Evolutionary conservation across 2,329 filamentous ascomycete species (phyloP).

Genomic region (Exophiala alcalophila): DNA sequence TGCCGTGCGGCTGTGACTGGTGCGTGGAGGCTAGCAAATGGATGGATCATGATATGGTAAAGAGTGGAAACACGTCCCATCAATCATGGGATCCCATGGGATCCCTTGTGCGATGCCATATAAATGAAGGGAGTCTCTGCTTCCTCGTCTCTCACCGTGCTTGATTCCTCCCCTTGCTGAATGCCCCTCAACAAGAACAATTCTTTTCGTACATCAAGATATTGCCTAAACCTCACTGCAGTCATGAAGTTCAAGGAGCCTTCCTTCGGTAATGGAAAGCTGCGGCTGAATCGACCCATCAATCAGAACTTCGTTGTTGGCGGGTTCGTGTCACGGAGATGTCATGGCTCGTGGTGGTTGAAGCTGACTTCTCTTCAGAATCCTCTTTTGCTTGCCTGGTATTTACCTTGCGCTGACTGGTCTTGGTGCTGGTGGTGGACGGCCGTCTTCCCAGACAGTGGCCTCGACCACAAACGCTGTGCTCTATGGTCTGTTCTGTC

Average conservation of each 20-base stretch:
- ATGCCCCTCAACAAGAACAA: too few species aligned
- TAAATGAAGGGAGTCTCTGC: too few species aligned
- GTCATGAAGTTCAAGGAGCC: constrained; percentile 18
- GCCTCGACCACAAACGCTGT: constrained; percentile 27
- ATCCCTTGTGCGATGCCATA: too few species aligned
- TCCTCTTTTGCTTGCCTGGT: constrained; percentile 30
- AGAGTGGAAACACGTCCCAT: too few species aligned
- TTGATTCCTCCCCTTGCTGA: too few species aligned
- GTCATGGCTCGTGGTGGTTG: too few species aligned
- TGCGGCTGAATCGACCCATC: constrained; percentile 22
- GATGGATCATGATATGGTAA: too few species aligned
- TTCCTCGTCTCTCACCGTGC: too few species aligned
- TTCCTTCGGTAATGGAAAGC: constrained; percentile 14
- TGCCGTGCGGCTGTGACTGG: too few species aligned
- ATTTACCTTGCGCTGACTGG: constrained; percentile 30
- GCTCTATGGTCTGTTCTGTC: constrained; percentile 23
- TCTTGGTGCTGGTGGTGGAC: constrained; percentile 29
- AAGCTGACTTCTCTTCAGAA: constrained; percentile 8
- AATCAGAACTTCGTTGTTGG: constrained; percentile 28
- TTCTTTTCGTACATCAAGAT: too few species aligned
- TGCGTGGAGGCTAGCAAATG: too few species aligned
- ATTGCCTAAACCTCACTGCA: background rate
- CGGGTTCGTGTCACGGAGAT: constrained; percentile 14
- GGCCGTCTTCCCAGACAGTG: constrained; percentile 23
- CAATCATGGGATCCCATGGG: too few species aligned